These are phyloP conservation scores for Avena atlantica DNA, from an alignment of 176 grass and related monocot species.

Conservation along the genomic window DNA sequence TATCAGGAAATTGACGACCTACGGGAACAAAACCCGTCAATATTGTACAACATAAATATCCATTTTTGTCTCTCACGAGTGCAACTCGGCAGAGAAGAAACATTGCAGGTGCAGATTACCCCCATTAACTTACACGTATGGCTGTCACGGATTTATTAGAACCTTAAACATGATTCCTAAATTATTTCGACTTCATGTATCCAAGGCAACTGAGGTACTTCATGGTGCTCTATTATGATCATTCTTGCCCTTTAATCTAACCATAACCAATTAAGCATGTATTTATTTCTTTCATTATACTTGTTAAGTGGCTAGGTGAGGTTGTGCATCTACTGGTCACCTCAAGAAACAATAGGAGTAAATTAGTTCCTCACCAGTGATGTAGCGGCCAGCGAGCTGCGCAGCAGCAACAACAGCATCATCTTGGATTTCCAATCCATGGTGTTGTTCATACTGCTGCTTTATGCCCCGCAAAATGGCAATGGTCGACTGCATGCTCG, in stretches of 20 bases:
- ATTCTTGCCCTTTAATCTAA: neutral
- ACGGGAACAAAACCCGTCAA: neutral
- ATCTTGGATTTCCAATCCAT: slow-evolving; percentile 24
- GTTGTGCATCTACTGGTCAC: neutral
- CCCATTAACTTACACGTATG: neutral
- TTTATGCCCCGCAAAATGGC: neutral
- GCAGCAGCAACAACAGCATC: neutral
- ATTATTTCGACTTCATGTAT: neutral
- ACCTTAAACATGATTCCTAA: neutral
- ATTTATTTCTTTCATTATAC: neutral
- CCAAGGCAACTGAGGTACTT: neutral
- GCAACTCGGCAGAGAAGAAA: neutral
- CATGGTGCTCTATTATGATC: neutral
- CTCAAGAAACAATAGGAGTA: neutral
- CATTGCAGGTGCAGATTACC: slow-evolving; percentile 6
- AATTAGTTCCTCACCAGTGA: slow-evolving; percentile 12
- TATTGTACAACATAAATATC: neutral
- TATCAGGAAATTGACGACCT: slow-evolving; percentile 61
- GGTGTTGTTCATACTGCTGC: slow-evolving; percentile 11
- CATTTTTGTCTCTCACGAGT: neutral
- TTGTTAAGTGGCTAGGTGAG: neutral
- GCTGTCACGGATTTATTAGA: neutral
- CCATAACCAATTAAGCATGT: neutral
- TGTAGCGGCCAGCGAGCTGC: neutral
- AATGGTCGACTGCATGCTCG: slow-evolving; percentile 3